Conservation (phyloP, 2,329 filamentous ascomycete genomes). For the Aspergillus arachidicola region DNA sequence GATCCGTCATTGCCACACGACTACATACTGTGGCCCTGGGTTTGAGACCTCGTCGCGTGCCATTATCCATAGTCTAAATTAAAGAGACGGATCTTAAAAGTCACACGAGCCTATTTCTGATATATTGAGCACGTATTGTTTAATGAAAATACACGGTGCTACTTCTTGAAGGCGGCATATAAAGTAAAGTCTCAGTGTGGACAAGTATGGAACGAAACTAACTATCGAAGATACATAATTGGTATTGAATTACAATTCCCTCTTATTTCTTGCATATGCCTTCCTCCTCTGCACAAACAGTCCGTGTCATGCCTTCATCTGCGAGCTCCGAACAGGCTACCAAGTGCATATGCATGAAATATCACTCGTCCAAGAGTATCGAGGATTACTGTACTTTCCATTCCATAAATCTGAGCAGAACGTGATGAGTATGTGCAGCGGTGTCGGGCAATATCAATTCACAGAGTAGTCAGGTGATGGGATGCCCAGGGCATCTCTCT, state of each 20-base stretch:
- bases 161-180: too few relatives aligned
- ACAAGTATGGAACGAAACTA: not conserved
- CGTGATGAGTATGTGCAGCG: not conserved
- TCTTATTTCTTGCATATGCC: not conserved
- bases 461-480: not conserved
- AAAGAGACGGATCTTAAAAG: too few relatives aligned
- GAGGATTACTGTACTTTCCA: not conserved
- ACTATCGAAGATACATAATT: not conserved
- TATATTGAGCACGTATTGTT: too few relatives aligned
- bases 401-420: not conserved
- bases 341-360: not conserved
- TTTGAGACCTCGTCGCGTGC: not conserved
- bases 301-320: not conserved
- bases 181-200: not conserved
- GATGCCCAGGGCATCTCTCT: not conserved
- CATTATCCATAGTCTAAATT: too few relatives aligned
- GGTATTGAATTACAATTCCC: not conserved
- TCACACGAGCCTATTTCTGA: too few relatives aligned
- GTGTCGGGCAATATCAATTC: not conserved
- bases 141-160: too few relatives aligned
- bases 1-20: not conserved
- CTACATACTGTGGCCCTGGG: not conserved
- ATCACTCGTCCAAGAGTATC: not conserved
- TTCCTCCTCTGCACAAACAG: not conserved
- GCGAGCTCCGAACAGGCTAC: not conserved